Percentiles rank a stretch among this genome's conserved stretches.
Conservation (phyloP, 352 stramenopile species). For the Porosira glacialis region DNA sequence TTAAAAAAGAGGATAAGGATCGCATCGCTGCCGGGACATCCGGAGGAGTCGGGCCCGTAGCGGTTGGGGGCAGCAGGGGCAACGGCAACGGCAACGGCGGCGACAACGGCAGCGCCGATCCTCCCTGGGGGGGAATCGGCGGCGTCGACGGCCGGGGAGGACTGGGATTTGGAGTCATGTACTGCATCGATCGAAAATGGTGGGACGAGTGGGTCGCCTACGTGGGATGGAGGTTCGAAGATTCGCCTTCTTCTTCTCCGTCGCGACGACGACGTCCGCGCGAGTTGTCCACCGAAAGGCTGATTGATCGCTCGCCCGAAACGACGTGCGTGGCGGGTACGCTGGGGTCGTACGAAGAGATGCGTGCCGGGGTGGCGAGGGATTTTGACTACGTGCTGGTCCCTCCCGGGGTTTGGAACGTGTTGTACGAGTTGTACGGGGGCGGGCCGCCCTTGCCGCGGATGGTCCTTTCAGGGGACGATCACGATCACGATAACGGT, state of each 20-base stretch:
- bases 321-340: constrained; percentile 51
- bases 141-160: constrained; percentile 69
- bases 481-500: too few relatives aligned
- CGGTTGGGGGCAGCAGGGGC: constrained; percentile 12
- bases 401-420: constrained; percentile 77
- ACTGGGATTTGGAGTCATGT: constrained; percentile 67
- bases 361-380: constrained; percentile 43
- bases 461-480: constrained; percentile 61
- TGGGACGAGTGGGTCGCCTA: constrained; percentile 74
- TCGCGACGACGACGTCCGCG: constrained; percentile 46
- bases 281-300: constrained; percentile 62
- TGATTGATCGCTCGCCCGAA: constrained; percentile 68
- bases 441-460: constrained; percentile 74
- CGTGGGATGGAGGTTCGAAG: constrained; percentile 59
- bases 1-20: too few relatives aligned
- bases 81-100: constrained; percentile 14
- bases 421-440: constrained; percentile 80
- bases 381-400: constrained; percentile 71
- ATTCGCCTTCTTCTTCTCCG: neutral
- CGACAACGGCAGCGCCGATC: constrained; percentile 11
- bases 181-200: constrained; percentile 77
- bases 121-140: constrained; percentile 71
- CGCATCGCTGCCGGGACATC: too few relatives aligned
- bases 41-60: too few relatives aligned
- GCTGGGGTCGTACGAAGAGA: constrained; percentile 74